Conservation (phyloP, 2,329 filamentous ascomycete genomes). For the Pseudofabraea citricarpa region DNA sequence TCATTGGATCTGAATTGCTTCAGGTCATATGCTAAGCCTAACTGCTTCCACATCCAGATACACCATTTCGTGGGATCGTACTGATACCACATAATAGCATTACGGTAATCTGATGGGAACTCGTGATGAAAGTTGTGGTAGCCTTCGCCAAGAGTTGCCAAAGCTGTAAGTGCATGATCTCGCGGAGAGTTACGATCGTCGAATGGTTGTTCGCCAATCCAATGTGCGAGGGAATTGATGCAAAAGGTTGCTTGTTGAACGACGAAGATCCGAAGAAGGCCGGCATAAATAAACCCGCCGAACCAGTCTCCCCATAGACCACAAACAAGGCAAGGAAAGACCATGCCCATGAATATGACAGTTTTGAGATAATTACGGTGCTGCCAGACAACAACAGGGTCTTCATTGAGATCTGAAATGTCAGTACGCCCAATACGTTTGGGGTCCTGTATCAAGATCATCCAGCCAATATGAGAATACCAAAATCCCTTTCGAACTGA, state of each 20-base stretch:
- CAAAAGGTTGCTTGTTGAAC: constrained; percentile 89
- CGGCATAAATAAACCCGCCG: constrained; percentile 76
- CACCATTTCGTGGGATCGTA: constrained; percentile 87
- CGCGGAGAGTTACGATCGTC: constrained; percentile 86
- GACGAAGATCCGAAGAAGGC: constrained; percentile 79
- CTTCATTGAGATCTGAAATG: constrained; percentile 79
- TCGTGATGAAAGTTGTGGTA: constrained; percentile 96
- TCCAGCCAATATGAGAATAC: constrained; percentile 82
- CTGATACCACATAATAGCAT: constrained; percentile 83
- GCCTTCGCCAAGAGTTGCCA: constrained; percentile 81
- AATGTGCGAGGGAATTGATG: constrained; percentile 84
- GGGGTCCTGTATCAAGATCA: constrained; percentile 86
- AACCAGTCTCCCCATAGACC: constrained; percentile 76
- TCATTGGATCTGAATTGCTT: constrained; percentile 87
- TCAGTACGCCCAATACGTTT: constrained; percentile 80
- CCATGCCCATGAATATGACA: constrained; percentile 67
- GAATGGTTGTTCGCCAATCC: constrained; percentile 84
- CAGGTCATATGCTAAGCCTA: constrained; percentile 76
- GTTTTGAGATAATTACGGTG: constrained; percentile 78
- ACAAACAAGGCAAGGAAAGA: constrained; percentile 67
- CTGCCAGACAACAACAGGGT: constrained; percentile 77
- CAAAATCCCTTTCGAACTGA: constrained; percentile 79
- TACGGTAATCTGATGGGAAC: constrained; percentile 89
- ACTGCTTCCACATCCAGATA: constrained; percentile 76
- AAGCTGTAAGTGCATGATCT: constrained; percentile 77